Base-by-base conservation (phyloP, 2,329 filamentous ascomycete species). In the Fragosphaeria purpurea region DNA sequence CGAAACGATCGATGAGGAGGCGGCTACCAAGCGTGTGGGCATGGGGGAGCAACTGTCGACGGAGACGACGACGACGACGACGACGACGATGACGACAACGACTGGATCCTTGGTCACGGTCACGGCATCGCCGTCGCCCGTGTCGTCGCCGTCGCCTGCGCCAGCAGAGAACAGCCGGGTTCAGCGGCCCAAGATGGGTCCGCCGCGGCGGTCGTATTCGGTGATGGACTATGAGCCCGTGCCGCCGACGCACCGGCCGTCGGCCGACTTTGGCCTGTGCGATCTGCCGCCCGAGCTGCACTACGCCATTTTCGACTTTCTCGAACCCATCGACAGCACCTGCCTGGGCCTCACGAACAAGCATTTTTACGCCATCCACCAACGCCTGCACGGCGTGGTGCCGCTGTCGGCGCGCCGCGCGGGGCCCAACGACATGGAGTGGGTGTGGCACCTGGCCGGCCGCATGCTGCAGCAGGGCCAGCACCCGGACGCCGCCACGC, bases 271-370 rank as follows among this genome's bases (percentile, higher is more conserved):
- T 45, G 69, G 68, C 12, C 65, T 83, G 7, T 59, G 70, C 39
- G 72, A 77, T 48, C 69, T 83, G 2, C 79, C 80, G 11, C 63
- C 72, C 0, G 80, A 83, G 63, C 67, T 83, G 9, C 79, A 82
- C 62, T 80, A 75, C 55, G 67, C 71, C 54, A 70, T 83, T 55
- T 79, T 82, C 58, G 77, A 80, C 62, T 75, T 76, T 56, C 73
- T 83, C 52, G 80, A 83, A 64, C 76, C 77, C 46, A 81, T 83
- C 55, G 80, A 83, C 64, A 77, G 78, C 59, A 77, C 75, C 40
- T 82, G 79, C 60, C 67, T 83, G 40, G 80, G 77, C 11, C 70
- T 83, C 48, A 74, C 78, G 39, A 78, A 73, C 67, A 70, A 69
- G 42, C 70, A 75, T 60, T 73, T 81, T 56, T 83, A 83, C 62